Conservation (phyloP, 805 yeast species). For the Saitoella complicata region DNA sequence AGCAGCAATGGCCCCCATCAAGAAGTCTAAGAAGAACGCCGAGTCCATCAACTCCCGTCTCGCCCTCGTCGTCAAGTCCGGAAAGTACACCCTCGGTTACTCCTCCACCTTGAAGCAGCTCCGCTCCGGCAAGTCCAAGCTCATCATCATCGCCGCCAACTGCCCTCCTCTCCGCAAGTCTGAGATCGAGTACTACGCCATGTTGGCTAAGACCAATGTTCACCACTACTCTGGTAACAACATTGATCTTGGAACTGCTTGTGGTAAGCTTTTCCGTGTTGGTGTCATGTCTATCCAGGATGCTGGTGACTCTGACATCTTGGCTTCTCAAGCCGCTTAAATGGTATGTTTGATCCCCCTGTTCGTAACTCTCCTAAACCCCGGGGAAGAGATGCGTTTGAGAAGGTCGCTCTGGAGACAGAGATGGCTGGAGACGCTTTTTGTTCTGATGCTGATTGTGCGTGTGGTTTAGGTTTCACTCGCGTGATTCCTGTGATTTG, state of each 20-base stretch:
- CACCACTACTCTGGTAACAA: constrained; percentile 61
- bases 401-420: too few relatives aligned
- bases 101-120: constrained; percentile 95
- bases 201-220: constrained; percentile 90
- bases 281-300: constrained; percentile 92
- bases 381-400: too few relatives aligned
- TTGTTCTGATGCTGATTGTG: too few relatives aligned
- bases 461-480: too few relatives aligned
- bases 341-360: too few relatives aligned
- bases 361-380: too few relatives aligned
- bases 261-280: constrained; percentile 99
- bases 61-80: constrained; percentile 96
- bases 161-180: constrained; percentile 99
- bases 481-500: too few relatives aligned
- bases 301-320: constrained; percentile 99
- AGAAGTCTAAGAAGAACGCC: constrained; percentile 61
- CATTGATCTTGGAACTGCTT: constrained; percentile 46
- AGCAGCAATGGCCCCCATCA: constrained; percentile 58
- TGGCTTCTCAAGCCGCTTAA: constrained; percentile 17
- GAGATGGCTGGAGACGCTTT: too few relatives aligned
- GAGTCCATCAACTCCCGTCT: constrained; percentile 97
- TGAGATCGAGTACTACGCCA: constrained; percentile 99
- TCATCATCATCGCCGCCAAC: constrained; percentile 95
- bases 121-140: constrained; percentile 98
- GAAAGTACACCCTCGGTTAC: constrained; percentile 99